Base-by-base conservation (phyloP, 441 rosid species). In the Heliophila coronopifolia region DNA sequence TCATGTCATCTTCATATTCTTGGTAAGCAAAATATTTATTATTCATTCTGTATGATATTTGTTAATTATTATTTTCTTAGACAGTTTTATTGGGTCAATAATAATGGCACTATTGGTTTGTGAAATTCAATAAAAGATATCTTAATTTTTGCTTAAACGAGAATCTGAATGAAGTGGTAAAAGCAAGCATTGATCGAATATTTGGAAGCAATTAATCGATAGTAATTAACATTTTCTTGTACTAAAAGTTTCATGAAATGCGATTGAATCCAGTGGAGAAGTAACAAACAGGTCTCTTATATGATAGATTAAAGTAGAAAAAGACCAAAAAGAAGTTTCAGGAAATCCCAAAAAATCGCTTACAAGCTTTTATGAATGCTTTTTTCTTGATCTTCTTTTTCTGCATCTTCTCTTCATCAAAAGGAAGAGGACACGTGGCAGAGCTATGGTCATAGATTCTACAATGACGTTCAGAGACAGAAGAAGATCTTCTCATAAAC, bases 391-490 rank as follows among this genome's bases (percentile, higher is more conserved):
- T 69, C 64, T 58, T 66, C 58, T 17, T 62, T 37, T 79, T 72
- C 71, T 69, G 14, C 3, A 31, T 44, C 14, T 54, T 54, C 13
- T 45, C 75, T 19, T 52, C 70, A 3, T 25, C 9, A 12, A 41
- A 52, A 19, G 77, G 74, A 13, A 79, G 68, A 20, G 70, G 39
- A 39, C 71, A 49, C 41, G 77, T 65, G 33, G 66, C 61, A 53
- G 91, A 58, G 27, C 65, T 59, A 62, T 77, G 92, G 66, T 76
- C 86, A 52, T 84, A 85, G 73, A 90, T 82, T 67, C 98, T 75
- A 25, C 86, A 59, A 34, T 90, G 80, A 37, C 87, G 81, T 34
- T 84, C 94, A 2, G 87, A 75, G 5, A 84, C 87, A 5, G 95
- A 90, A 0, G 84, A 72, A 30, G 94, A 86, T 73, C 92, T 77